Base-by-base conservation (phyloP, 2,329 filamentous ascomycete genomes). In the Arthrobotrys sinensis region DNA sequence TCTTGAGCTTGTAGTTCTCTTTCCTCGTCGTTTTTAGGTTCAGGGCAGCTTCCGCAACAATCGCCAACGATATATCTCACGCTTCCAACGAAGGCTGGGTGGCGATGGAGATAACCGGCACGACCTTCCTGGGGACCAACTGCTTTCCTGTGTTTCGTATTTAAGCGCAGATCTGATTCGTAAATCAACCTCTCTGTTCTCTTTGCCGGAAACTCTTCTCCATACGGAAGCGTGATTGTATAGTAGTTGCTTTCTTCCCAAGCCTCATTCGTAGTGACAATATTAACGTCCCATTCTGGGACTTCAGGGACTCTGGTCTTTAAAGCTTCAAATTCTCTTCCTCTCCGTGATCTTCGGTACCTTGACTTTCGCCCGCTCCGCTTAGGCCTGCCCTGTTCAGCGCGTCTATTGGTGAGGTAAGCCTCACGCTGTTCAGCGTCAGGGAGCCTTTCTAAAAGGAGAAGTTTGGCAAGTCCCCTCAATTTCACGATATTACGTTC, bases 181-280 rank as follows among this genome's bases (percentile, higher is more conserved):
- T 93, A 96, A 50, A 94, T 89, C 0, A 96, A 86, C 82, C 92
- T 94, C 83, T 96, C 93, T 70, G 96, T 94, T 81, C 90, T 90
- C 82, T 89, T 90, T 12, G 91, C 90, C 67, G 88, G 85, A 80
- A 89, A 70, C 0, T 77, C 21, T 62, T 64, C 83, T 1, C 91
- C 91, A 79, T 92, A 93, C 0, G 90, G 91, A 38, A 93, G 88
- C 5, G 88, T 92, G 83, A 93, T 92, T 0, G 91, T 93, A 82
- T 96, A 90, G 80, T 96, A 97, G 82, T 91, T 90, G 38, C 91
- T 92, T 14, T 94, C 88, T 53, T 94, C 92, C 19, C 92, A 28
- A 28, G 24, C 89, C 69, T 92, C 89, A 4, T 91, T 90, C 1
- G 92, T 79, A 38, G 24, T 28, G 24, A 28, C 24, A 28, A 28